Percentiles rank a stretch among this genome's conserved stretches.
Conservation (phyloP, 2,329 filamentous ascomycete genomes). For the Scytalidium sp. region DNA sequence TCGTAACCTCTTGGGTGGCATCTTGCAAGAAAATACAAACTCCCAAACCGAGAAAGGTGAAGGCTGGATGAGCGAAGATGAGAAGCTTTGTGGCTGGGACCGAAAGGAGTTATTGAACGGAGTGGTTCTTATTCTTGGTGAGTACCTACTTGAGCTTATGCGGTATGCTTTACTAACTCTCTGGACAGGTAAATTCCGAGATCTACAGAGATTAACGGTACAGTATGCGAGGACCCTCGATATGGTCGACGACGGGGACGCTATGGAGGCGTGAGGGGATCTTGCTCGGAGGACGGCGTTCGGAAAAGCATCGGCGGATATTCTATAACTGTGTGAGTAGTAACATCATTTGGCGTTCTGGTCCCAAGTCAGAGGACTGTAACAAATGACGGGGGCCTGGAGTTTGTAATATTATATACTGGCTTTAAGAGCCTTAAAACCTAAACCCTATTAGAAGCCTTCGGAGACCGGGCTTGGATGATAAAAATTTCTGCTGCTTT, state of each 20-base stretch:
- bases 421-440: background rate
- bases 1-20: constrained; percentile 74
- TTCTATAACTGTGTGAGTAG: background rate
- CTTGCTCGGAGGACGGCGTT: background rate
- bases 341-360: background rate
- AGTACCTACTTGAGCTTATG: constrained; percentile 30
- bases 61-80: constrained; percentile 65
- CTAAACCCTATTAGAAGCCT: background rate
- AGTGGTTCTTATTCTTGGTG: constrained; percentile 89
- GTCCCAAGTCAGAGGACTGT: background rate
- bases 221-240: constrained; percentile 87
- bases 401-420: background rate
- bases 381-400: background rate
- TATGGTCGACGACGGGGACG: constrained; percentile 36
- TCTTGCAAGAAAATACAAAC: constrained; percentile 50
- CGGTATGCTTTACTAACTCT: constrained; percentile 10
- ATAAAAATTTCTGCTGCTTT: background rate
- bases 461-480: background rate
- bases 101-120: constrained; percentile 83
- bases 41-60: constrained; percentile 38
- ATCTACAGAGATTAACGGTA: constrained; percentile 90
- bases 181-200: constrained; percentile 80
- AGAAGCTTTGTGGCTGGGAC: constrained; percentile 86
- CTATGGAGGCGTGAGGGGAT: background rate
- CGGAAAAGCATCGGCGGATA: background rate